Conservation (phyloP, 495 filamentous ascomycete species). For the Aspergillus biplanus region DNA sequence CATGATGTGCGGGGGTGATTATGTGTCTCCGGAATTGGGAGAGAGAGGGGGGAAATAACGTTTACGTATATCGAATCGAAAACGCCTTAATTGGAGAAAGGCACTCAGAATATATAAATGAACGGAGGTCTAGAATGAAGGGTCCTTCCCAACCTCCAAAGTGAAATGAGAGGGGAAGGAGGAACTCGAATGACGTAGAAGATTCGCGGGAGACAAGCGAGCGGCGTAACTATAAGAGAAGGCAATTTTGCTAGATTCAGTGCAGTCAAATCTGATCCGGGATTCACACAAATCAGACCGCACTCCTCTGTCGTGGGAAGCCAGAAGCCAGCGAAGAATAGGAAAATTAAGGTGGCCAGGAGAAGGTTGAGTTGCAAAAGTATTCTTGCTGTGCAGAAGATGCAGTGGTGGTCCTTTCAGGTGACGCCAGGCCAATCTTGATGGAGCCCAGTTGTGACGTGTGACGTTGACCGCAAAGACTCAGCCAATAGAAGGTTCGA, state of each 20-base stretch:
- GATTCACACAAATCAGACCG: background rate
- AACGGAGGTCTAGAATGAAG: background rate
- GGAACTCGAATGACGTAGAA: constrained; percentile 49
- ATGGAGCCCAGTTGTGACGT: constrained; percentile 23
- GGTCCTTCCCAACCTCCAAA: constrained; percentile 7
- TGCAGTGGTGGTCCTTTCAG: constrained; percentile 17
- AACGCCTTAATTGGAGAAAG: constrained; percentile 12
- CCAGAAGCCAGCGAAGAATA: constrained; percentile 2
- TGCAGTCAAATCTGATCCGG: background rate
- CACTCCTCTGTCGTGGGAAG: background rate
- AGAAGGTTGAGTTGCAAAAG: constrained; percentile 1
- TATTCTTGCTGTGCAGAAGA: background rate
- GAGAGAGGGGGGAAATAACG: constrained; percentile 13
- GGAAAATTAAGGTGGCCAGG: constrained; percentile 9
- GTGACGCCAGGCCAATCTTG: constrained; percentile 23
- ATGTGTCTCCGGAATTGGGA: background rate
- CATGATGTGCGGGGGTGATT: constrained; percentile 55
- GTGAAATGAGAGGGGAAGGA: constrained; percentile 11
- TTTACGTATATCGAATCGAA: background rate
- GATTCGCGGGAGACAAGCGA: constrained; percentile 26
- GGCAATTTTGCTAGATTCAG: background rate
- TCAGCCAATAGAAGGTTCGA: constrained; percentile 40
- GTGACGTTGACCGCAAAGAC: constrained; percentile 38
- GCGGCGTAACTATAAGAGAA: constrained; percentile 8
- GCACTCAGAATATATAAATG: constrained; percentile 13